Conservation (phyloP, 2,329 filamentous ascomycete genomes). For the Penicillium sclerotigenum region DNA sequence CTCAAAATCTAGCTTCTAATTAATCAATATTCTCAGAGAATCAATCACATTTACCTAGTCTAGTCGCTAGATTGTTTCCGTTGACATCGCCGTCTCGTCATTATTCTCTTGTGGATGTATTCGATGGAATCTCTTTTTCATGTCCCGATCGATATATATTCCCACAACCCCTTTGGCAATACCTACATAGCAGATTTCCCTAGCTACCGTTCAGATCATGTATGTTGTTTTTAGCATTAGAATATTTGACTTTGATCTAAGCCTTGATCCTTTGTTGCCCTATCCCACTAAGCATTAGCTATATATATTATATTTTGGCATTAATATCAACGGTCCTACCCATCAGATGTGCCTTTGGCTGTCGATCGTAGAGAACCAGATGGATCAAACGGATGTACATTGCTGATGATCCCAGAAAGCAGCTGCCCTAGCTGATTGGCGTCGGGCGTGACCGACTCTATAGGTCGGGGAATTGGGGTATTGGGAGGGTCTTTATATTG, state of each 20-base stretch:
- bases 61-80: background rate
- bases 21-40: background rate
- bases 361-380: background rate
- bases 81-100: background rate
- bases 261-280: background rate
- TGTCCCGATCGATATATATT: background rate
- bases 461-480: background rate
- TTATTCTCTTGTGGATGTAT: background rate
- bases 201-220: background rate
- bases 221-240: background rate
- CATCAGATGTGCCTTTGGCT: background rate
- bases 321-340: background rate
- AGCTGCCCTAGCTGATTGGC: background rate
- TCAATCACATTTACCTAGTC: background rate
- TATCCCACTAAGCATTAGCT: background rate
- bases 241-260: background rate
- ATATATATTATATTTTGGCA: background rate
- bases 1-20: background rate
- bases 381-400: background rate
- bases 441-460: background rate
- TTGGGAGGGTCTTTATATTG: background rate
- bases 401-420: background rate
- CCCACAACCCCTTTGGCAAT: background rate
- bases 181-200: background rate
- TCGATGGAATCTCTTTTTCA: background rate